Evolutionary conservation across 495 filamentous ascomycete genomes (phyloP), one percentile per base, ranked within the genome.

Genomic region (Penicillium verhagenii): DNA sequence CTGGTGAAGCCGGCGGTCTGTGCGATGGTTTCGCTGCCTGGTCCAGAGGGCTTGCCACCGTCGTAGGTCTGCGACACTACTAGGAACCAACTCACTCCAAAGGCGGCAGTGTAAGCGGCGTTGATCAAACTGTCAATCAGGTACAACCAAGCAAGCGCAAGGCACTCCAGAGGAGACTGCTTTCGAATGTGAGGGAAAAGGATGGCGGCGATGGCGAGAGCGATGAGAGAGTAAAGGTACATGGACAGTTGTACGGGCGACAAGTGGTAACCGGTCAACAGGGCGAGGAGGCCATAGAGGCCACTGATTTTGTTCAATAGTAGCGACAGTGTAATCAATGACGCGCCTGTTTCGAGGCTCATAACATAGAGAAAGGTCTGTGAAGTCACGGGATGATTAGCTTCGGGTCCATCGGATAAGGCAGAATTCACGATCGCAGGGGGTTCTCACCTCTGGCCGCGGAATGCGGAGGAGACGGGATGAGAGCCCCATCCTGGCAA

Each of bases 301-400:
- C 90, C 90, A 51, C 89, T 90, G 57, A 88, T 79, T 72, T 96
- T 96, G 77, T 96, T 96, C 66, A 96, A 80, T 25, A 94, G 72
- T 50, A 93, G 77, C 10, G 88, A 84, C 56, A 93, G 76, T 6
- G 87, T 84, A 53, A 94, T 87, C 52, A 96, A 76, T 52, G 92
- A 89, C 37, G 88, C 86, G 61, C 89, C 91, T 28, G 89, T 91
- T 54, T 89, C 88, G 47, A 96, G 84, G 71, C 87, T 88, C 76
- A 95, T 89, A 57, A 90, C 67, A 67, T 87, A 87, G 58, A 96
- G 83, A 73, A 95, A 96, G 45, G 83, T 82, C 89, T 91, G 67
- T 13, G 26, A 56, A 39, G 55, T 57, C 50, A 66, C 51, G 53
- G 44, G 59, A 53, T 47, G 54, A 61, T 67, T 60, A 66, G 64